Base-by-base conservation (phyloP, 306 rosid genomes). In the Cicer yamashitae region DNA sequence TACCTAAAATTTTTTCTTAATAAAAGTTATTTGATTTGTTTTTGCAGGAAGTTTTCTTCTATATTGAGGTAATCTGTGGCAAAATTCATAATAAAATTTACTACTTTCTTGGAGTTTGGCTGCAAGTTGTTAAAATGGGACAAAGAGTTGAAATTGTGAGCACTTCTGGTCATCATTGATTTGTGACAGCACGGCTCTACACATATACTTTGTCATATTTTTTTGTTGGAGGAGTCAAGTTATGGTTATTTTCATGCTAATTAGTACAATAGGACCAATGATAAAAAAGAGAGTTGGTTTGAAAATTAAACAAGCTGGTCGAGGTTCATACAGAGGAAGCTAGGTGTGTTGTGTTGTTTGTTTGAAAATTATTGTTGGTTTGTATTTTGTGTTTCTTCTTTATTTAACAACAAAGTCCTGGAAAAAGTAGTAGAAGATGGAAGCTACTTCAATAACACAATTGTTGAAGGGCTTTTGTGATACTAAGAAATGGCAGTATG, bases 311-410 rank as follows among this genome's bases (percentile, higher is more conserved):
- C 97, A 94, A 83, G 97, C 98, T 10, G 98, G 97, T 15, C 84
- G 96, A 59, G 86, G 97, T 82, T 94, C 98, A 13, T 94, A 94
- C 58, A 71, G 96, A 70, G 97, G 97, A 76, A 94, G 98, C 84
- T 91, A 94, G 94, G 39, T 56, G 79, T 73, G 17, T 60, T 60
- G 44, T 51, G 57, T 14, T 51, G 15, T 12, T 17, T 58, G 59
- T 58, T 67, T 82, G 43, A 59, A 48, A 45, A 82, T 68, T 82
- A 43, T 75, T 75, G 9, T 54, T 80, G 76, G 50, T 15, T 73
- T 44, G 59, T 76, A 40, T 67, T 78, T 79, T 68, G 63, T 80
- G 52, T 70, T 80, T 64, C 30, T 83, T 25, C 11, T 71, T 59
- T 73, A 71, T 45, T 76, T 67, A 71, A 43, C 52, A 7, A 38